Base-by-base conservation (phyloP, 192 early-diverging fungal genomes). In the Lunasporangiospora selenospora region DNA sequence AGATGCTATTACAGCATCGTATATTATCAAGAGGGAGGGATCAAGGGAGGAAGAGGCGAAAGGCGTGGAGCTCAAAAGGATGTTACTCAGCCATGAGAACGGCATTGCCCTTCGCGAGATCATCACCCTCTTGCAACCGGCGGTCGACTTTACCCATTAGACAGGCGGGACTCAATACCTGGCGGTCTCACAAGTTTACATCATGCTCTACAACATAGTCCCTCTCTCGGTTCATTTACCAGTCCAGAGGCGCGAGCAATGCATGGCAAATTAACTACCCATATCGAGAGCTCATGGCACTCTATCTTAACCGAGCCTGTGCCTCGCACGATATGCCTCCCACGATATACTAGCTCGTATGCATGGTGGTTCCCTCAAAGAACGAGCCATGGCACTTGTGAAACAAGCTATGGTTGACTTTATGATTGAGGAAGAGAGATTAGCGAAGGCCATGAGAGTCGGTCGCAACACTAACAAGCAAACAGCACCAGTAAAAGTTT, bases 131-230 rank as follows among this genome's bases (percentile, higher is more conserved):
- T 53, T 62, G 48, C 24, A 9, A 29, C 61, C 51, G 13, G 51
- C n/a, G 15, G 43, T 43, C 16, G 12, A 40, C 4, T 62, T 62
- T 33, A 62, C 60, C 40, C 41, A 53, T 36, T 62, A 50, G 60
- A 32, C 50, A 53, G 60, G 31, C 21, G 15, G 48, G 15, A 2
- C 10, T 16, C 9, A 24, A n/a, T 16, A 43, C 36, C 30, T 33
- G 4, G 53, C 60, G 4, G 53, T 45, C 48, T 45, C 60, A 18
- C 60, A 62, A 16, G 34, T 62, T 2, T 62, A 62, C 24, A 24
- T 15, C 50, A 43, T 27, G 21, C 23, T 51, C 41, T 36, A 62
- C 24, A 27, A 7, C 15, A 18, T 62, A 40, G 3, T 52, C 26
- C 27, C 60, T 15, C 8, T n/a, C 19, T 21, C 21, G 24, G 43